These are phyloP conservation scores for Voacanga thouarsii DNA, from an alignment of 257 asterid genomes.

Conservation along the genomic window DNA sequence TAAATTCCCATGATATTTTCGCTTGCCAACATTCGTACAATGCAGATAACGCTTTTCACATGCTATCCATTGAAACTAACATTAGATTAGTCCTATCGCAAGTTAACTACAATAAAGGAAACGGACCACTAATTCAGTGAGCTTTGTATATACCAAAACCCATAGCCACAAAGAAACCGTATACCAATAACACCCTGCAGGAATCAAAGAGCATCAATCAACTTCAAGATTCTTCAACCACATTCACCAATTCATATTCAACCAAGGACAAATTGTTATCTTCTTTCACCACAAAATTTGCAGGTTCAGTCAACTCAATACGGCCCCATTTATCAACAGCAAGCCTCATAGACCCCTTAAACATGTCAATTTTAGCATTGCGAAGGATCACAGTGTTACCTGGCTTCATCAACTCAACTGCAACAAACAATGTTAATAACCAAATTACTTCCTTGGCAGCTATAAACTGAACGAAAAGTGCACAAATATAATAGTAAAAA, in stretches of 20 bases:
- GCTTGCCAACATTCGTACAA: slow-evolving; percentile 24
- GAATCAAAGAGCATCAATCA: neutral
- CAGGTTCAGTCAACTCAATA: slow-evolving; percentile 66
- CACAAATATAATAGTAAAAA: neutral
- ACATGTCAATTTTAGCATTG: slow-evolving; percentile 78
- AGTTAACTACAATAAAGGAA: slow-evolving; percentile 31
- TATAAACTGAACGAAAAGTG: neutral
- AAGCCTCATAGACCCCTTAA: slow-evolving; percentile 78
- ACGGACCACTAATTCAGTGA: slow-evolving; percentile 31
- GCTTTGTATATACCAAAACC: slow-evolving; percentile 52
- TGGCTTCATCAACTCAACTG: slow-evolving; percentile 70
- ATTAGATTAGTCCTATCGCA: slow-evolving; percentile 50
- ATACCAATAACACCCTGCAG: slow-evolving; percentile 24
- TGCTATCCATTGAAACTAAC: slow-evolving; percentile 31
- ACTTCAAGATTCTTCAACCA: slow-evolving; percentile 51
- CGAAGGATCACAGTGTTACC: slow-evolving; percentile 57
- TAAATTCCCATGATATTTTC: slow-evolving; percentile 11
- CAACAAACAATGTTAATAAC: slow-evolving; percentile 15
- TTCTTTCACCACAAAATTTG: slow-evolving; percentile 60
- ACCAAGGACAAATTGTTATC: slow-evolving; percentile 73
- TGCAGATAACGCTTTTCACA: slow-evolving; percentile 35
- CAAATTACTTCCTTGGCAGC: slow-evolving; percentile 13
- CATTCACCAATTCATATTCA: slow-evolving; percentile 77
- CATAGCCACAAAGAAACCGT: slow-evolving; percentile 27
- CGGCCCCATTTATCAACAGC: slow-evolving; percentile 87